These are phyloP conservation scores for Cercospora citrullina DNA, from an alignment of 2,329 filamentous ascomycete genomes.

Conservation along the genomic window DNA sequence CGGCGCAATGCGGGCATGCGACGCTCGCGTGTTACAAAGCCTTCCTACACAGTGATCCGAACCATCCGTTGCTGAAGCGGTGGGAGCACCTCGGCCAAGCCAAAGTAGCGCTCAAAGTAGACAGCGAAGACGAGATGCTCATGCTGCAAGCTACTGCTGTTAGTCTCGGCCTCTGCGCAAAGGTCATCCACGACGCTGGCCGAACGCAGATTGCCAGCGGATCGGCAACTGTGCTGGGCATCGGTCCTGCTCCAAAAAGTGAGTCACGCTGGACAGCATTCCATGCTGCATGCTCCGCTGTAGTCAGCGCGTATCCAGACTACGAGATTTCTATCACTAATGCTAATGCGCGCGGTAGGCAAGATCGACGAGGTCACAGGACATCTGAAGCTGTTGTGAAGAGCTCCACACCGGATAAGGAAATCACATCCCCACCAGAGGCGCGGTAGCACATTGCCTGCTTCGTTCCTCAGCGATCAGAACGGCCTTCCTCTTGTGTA, in stretches of 20 bases:
- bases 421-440: not conserved
- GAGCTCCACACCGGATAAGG: not conserved
- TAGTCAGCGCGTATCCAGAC: not conserved
- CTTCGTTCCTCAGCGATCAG: not conserved
- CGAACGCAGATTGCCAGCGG: conserved; percentile 94
- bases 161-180: conserved; percentile 80
- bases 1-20: conserved; percentile 90
- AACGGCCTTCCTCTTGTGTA: not conserved
- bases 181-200: conserved; percentile 92
- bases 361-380: conserved; percentile 85
- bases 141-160: conserved; percentile 77
- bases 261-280: not conserved
- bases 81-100: conserved; percentile 74
- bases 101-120: conserved; percentile 70
- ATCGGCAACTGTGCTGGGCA: conserved; percentile 86
- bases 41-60: conserved; percentile 58
- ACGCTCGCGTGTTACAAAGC: conserved; percentile 82
- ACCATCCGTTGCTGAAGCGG: conserved; percentile 67
- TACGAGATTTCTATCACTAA: not conserved
- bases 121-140: conserved; percentile 76
- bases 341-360: conserved; percentile 10
- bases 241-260: conserved; percentile 72
- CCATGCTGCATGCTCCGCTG: not conserved
- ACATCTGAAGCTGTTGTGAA: conserved; percentile 75
- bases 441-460: not conserved